Percentiles rank a stretch among this genome's conserved stretches.
phyloP scores from a whole-genome alignment of 2,329 filamentous ascomycete species.

The Phialocephala subalpina region DNA sequence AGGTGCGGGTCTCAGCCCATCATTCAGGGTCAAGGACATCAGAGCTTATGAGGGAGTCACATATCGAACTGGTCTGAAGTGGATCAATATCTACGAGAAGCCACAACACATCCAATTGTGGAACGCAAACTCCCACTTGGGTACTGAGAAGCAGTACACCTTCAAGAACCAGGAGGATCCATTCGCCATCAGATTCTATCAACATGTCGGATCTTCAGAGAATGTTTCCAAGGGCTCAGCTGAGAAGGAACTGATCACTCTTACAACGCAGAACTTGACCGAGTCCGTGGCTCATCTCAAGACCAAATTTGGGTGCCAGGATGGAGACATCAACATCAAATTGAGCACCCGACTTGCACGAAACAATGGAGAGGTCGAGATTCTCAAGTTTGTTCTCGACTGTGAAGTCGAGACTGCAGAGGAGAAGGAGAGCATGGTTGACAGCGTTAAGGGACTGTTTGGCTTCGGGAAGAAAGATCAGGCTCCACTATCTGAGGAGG shows the following conservation, averaged over 20 bases:
- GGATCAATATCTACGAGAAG: constrained; percentile 73
- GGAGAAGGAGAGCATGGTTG: constrained; percentile 83
- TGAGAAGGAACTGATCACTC: constrained; percentile 68
- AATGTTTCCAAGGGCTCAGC: constrained; percentile 50
- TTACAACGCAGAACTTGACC: constrained; percentile 87
- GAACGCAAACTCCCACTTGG: constrained; percentile 77
- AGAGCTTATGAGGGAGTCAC: constrained; percentile 77
- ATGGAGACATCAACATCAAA: constrained; percentile 81
- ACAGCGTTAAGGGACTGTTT: constrained; percentile 95
- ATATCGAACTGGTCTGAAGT: constrained; percentile 80
- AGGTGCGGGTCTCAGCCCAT: constrained; percentile 89
- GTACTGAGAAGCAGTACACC: constrained; percentile 82
- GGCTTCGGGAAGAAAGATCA: constrained; percentile 93
- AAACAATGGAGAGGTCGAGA: constrained; percentile 81
- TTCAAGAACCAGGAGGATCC: constrained; percentile 81
- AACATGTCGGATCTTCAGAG: constrained; percentile 64
- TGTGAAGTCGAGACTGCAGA: constrained; percentile 80
- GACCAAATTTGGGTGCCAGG: constrained; percentile 75
- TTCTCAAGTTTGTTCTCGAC: constrained; percentile 79
- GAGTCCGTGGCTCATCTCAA: constrained; percentile 80
- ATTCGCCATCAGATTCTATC: constrained; percentile 81
- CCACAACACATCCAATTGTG: constrained; percentile 84
- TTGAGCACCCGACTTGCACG: constrained; percentile 76
- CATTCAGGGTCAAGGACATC: constrained; percentile 98
- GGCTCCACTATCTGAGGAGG: constrained; percentile 68